Evolutionary conservation across 2,329 filamentous ascomycete species (phyloP), one percentile per base, ranked within the genome.

Genomic region (Arthrobotrys entomopaga): DNA sequence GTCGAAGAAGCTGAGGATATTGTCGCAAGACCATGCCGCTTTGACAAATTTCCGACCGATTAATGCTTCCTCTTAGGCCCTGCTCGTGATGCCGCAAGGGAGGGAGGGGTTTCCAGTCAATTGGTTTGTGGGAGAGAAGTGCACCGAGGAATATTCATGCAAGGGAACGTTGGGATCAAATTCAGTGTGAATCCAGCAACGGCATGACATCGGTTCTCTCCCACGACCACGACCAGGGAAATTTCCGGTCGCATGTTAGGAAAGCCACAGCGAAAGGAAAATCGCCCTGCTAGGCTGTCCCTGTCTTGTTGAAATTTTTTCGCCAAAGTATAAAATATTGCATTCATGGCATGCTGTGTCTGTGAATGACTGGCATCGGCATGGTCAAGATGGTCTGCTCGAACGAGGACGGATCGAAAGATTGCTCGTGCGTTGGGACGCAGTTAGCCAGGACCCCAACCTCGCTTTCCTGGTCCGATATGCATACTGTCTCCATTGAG

Each of bases 391-490:
- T 73, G 15, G 61, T 63, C 42, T 73, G 61, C 19, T 66, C 61
- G 16, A 60, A 42, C 8, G 54, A 66, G 7, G 54, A 66, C 26
- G 60, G 61, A 20, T 73, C 69, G 38, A 58, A 57, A 22, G 60
- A 61, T 52, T 57, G 56, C 7, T 73, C 69, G 19, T 73, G 69
- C 20, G 48, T 73, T 16, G 69, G 66, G 34, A 63, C 48, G 61
- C 61, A 61, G 61, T 59, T 66, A 60, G 53, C 61, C 29, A 61
- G 61, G 34, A 73, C 61, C 15, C 69, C 69, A 34, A 73, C 69
- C 49, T 73, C 69, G 29, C 69, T 73, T n/a, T 73, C 69, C 56
- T 73, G 69, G 57, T 73, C 69, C 20, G 69, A 73, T 40, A 73
- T 73, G 42, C 69, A 73, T 24, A 73, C 69, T 11, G 69, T 73